A percentile compares a stretch with the other conserved stretches of the same genome.
Conservation (phyloP, 1,284 basidiomycete genomes). For the Tilletia caries region DNA sequence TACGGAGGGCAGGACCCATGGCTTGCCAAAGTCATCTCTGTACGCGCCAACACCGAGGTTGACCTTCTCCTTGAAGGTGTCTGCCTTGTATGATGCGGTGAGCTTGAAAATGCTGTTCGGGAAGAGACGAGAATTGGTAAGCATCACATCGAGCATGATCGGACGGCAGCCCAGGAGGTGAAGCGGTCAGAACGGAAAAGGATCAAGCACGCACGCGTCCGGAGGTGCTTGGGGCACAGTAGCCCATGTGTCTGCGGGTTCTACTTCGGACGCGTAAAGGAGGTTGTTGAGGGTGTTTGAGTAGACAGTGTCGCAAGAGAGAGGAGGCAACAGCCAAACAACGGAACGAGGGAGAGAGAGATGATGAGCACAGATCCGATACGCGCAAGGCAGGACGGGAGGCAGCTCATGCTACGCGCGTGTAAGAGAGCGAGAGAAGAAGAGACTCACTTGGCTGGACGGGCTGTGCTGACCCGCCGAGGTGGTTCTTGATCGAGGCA, state of each 20-base stretch:
- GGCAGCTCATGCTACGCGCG: neutral
- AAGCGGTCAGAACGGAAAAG: neutral
- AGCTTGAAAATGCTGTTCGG: conserved; percentile 72
- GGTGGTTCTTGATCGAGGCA: conserved; percentile 10
- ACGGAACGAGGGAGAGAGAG: neutral
- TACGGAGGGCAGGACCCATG: conserved; percentile 57
- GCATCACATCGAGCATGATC: neutral
- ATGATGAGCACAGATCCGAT: neutral
- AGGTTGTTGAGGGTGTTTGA: neutral
- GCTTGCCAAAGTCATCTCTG: conserved; percentile 55
- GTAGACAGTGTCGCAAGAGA: neutral
- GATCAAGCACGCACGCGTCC: neutral
- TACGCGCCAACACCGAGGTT: conserved; percentile 70
- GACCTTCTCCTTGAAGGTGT: conserved; percentile 74
- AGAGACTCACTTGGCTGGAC: neutral
- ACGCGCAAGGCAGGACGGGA: neutral
- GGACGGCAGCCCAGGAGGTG: neutral
- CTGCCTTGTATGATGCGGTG: conserved; percentile 80
- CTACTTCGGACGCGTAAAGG: neutral
- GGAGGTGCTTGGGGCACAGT: conserved; percentile 16
- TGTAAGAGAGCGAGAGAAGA: too few relatives aligned
- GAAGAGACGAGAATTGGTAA: conserved; percentile 16
- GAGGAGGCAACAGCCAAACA: neutral
- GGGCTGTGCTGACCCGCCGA: neutral
- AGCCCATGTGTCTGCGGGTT: conserved; percentile 5